These are phyloP conservation scores for Pseudopyricularia javanii DNA, from an alignment of 2,329 filamentous ascomycete species.

Conservation along the genomic window DNA sequence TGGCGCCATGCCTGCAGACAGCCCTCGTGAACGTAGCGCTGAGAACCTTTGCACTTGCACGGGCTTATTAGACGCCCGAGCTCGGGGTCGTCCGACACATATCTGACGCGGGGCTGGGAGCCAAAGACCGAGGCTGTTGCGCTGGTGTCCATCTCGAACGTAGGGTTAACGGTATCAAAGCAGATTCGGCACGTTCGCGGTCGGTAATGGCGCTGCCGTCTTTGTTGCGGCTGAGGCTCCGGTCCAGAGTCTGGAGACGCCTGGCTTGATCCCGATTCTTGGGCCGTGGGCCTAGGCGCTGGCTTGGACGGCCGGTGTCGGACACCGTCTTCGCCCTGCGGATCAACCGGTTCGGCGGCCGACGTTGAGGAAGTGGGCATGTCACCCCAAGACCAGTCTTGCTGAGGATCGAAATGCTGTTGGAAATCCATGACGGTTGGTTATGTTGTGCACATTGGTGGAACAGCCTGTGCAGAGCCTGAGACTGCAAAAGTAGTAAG, in stretches of 20 bases:
- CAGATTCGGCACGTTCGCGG: constrained; percentile 81
- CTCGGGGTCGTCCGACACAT: constrained; percentile 61
- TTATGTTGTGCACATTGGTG: neutral
- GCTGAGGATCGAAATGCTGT: neutral
- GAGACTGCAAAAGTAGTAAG: neutral
- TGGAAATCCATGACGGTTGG: neutral
- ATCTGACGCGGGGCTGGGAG: constrained; percentile 27
- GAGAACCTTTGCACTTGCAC: constrained; percentile 86
- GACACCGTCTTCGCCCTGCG: neutral
- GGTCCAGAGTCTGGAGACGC: neutral
- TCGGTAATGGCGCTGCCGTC: constrained; percentile 40
- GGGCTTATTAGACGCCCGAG: constrained; percentile 74
- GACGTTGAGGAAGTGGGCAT: neutral
- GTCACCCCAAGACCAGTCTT: constrained; percentile 2
- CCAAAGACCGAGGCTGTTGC: constrained; percentile 19
- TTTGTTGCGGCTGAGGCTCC: constrained; percentile 8
- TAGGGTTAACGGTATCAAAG: constrained; percentile 52
- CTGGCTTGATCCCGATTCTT: neutral
- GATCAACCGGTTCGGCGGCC: neutral
- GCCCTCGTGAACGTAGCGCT: constrained; percentile 87
- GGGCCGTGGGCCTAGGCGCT: neutral
- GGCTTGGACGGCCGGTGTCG: neutral
- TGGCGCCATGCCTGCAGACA: constrained; percentile 78
- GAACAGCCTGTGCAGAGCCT: neutral
- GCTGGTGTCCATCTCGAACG: constrained; percentile 24